Evolutionary conservation across 2,329 filamentous ascomycete genomes (phyloP).

Genomic region (Phoma sp.): DNA sequence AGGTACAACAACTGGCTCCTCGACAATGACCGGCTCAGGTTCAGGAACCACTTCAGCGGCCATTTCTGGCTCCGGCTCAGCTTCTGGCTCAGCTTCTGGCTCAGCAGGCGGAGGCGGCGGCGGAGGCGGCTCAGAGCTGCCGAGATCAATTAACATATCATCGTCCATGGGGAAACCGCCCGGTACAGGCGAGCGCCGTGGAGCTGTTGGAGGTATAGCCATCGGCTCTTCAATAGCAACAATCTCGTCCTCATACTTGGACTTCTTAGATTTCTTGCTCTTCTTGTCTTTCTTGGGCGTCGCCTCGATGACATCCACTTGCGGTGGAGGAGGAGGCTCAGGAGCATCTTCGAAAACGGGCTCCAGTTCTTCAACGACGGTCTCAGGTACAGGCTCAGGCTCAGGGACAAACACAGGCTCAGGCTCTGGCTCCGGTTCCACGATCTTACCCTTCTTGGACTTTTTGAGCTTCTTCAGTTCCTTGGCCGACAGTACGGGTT

Average conservation of each 20-base stretch:
- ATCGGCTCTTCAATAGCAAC: constrained; percentile 23
- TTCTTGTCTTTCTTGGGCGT: constrained; percentile 18
- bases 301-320: constrained; percentile 15
- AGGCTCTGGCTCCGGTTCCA: constrained; percentile 42
- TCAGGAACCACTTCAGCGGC: constrained; percentile 16
- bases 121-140: constrained; percentile 49
- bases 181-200: constrained; percentile 49
- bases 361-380: constrained; percentile 36
- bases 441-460: constrained; percentile 28
- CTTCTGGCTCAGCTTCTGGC: background rate
- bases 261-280: constrained; percentile 13
- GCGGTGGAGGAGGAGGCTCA: constrained; percentile 25
- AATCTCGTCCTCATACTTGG: constrained; percentile 14
- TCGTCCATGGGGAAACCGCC: constrained; percentile 57
- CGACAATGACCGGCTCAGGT: constrained; percentile 12
- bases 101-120: constrained; percentile 47
- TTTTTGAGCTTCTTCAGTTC: constrained; percentile 29
- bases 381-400: constrained; percentile 32
- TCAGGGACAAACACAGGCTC: constrained; percentile 40
- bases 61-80: background rate
- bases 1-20: constrained; percentile 8
- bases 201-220: constrained; percentile 11
- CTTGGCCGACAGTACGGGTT: constrained; percentile 27
- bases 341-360: constrained; percentile 29
- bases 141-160: constrained; percentile 43